A percentile compares a stretch with the other conserved stretches of the same genome.
Conservation (phyloP, 345 rosid genomes). For the Arabidopsis suecica region DNA sequence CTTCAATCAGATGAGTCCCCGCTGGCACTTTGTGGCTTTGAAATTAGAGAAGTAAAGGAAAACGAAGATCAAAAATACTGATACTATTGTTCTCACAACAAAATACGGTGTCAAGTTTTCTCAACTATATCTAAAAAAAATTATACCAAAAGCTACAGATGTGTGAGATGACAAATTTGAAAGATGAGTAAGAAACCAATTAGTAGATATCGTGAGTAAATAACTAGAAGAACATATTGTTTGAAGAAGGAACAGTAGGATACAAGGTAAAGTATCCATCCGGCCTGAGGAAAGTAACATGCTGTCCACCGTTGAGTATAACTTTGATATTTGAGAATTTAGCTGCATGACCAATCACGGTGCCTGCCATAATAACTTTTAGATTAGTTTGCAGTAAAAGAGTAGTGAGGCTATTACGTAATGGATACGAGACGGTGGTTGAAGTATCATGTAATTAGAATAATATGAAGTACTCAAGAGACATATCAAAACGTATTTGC, state of each 20-base stretch:
- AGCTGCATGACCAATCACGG: conserved; percentile 62
- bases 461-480: background rate
- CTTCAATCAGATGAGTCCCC: conserved; percentile 98
- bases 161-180: too few species aligned
- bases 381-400: conserved; percentile 21
- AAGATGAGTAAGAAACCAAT: conserved; percentile 3
- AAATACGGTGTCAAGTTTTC: background rate
- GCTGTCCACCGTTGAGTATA: conserved; percentile 83
- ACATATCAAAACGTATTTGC: background rate
- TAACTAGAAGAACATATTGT: background rate
- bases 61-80: conserved; percentile 9
- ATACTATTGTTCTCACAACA: conserved; percentile 20
- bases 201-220: background rate
- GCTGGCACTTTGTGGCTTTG: conserved; percentile 85
- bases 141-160: conserved; percentile 7
- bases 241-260: conserved; percentile 44
- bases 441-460: background rate
- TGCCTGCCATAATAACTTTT: conserved; percentile 40
- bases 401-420: background rate
- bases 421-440: conserved; percentile 12
- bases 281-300: conserved; percentile 76
- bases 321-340: conserved; percentile 78
- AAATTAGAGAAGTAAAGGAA: conserved; percentile 59
- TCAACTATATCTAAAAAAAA: background rate
- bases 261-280: conserved; percentile 99